phyloP scores from a whole-genome alignment of 148 eudicot genomes.

The Vaccinium corymbosum region DNA sequence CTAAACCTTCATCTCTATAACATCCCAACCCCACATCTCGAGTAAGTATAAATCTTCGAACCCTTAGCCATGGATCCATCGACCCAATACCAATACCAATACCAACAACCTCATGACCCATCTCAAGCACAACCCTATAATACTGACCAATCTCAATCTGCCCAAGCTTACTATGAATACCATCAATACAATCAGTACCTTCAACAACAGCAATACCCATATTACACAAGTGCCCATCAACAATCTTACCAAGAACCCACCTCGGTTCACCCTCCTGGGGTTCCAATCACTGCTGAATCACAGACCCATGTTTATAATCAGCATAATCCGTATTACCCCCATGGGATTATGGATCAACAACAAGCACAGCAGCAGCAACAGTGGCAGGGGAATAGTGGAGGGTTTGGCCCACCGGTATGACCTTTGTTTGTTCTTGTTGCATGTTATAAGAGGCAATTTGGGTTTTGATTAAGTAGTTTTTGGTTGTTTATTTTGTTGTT shows the following conservation, averaged over 20 bases:
- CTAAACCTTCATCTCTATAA: not conserved
- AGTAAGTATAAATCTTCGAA: not conserved
- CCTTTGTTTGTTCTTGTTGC: not conserved
- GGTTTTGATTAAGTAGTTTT: conserved; percentile 2
- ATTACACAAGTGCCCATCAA: conserved; percentile 25
- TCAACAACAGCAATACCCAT: conserved; percentile 27
- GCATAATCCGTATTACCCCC: conserved; percentile 30
- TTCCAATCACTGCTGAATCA: conserved; percentile 27
- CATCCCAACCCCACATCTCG: not conserved
- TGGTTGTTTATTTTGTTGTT: not conserved
- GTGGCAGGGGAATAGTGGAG: conserved; percentile 16
- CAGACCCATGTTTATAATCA: conserved; percentile 6
- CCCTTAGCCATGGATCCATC: conserved; percentile 31
- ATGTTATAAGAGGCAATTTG: not conserved
- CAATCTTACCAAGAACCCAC: conserved; percentile 23
- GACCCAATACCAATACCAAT: conserved; percentile 22
- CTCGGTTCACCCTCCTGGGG: conserved; percentile 39
- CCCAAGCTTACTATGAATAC: conserved; percentile 31
- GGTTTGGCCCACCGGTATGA: conserved; percentile 25
- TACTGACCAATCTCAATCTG: conserved; percentile 23
- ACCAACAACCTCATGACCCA: conserved; percentile 15
- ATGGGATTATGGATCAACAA: not conserved
- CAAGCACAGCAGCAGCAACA: conserved; percentile 9
- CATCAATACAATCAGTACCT: conserved; percentile 20
- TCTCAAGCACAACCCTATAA: conserved; percentile 35